Evolutionary conservation across 2,329 filamentous ascomycete genomes (phyloP), one percentile per base, ranked within the genome.

Genomic region (Xylogone sp.): DNA sequence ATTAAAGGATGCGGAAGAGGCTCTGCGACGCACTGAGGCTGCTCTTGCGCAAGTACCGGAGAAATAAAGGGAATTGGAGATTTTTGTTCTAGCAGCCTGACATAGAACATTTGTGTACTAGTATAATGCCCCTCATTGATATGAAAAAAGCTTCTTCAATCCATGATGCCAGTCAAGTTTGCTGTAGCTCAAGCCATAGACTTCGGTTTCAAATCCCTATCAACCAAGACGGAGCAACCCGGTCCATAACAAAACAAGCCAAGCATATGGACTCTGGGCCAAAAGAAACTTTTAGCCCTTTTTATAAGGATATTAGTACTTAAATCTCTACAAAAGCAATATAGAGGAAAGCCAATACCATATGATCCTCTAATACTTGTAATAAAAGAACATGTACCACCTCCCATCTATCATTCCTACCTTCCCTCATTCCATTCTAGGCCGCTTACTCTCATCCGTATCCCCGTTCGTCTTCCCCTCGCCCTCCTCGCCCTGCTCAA

Each of bases 391-490:
- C n/a, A n/a, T n/a, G n/a, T n/a, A 27, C 24, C 24, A 27, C 24
- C 10, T 6, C 24, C 24, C 10, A 5, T 27, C 24, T 27, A 27
- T 27, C 24, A 5, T 27, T 6, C 10, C 5, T 6, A 27, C 10
- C 5, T 27, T 27, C 10, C 24, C 24, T 27, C 46, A 76, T 48
- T 78, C 76, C 2, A 74, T 73, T 27, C 76, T 68, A 1, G 69
- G 67, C 44, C 77, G 69, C 62, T 81, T 81, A 57, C 61, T 77
- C 48, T 79, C 76, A 2, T 63, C 69, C 24, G 70, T 69, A 51
- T 72, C 64, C 2, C 75, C 75, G 50, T 78, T 73, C 24, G 68
- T 64, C 4, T 62, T 75, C 45, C 72, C 75, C 10, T 48, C 56
- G 13, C 51, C 51, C 20, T 65, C 73, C 21, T 79, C 81, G 12